Base-by-base conservation (phyloP, 805 yeast genomes). In the Kregervanrija pseudodelftensis region DNA sequence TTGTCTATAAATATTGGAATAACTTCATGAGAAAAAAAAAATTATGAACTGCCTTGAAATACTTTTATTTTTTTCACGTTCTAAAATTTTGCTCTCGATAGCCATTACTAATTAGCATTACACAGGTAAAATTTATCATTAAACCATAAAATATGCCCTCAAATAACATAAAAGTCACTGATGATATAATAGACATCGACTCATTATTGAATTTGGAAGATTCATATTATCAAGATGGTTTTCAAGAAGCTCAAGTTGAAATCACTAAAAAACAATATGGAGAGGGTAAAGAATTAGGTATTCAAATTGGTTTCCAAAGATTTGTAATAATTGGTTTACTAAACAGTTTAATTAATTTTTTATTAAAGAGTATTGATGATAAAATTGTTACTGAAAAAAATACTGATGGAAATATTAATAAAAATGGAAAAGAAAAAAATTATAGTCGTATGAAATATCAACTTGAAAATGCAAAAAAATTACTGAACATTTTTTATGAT, bases 271-370 rank as follows among this genome's bases (percentile, higher is more conserved):
- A 79, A 37, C 89, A 88, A 40, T 70, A 64, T 42, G 51, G 69
- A 2, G 96, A 89, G 58, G 97, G 96, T 1, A 83, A 82, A 56
- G 88, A 86, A 56, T 81, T 79, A 52, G 98, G 98, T 0, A 71
- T 80, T 37, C 93, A 84, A 57, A 80, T 85, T 0, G 88, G 87
- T 0, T 83, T 79, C 54, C 93, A 84, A 60, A 64, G 85, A 47
- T 82, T 76, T 54, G 52, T 86, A 2, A 58, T 85, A 0, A 58
- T 89, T 1, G 97, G 97, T 0, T 80, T 85, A 45, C 83, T 35
- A 59, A 70, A 44, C 80, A 84, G 13, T 54, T 81, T 36, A 58
- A 75, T 15, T 61, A 64, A 12, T 57, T 63, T 8, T 64, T 22
- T 22, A 22, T 80, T 70, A 61, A 69, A 63, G 30, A 46, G 1